phyloP scores from a whole-genome alignment of 257 asterid species.

The Apocynum venetum region DNA sequence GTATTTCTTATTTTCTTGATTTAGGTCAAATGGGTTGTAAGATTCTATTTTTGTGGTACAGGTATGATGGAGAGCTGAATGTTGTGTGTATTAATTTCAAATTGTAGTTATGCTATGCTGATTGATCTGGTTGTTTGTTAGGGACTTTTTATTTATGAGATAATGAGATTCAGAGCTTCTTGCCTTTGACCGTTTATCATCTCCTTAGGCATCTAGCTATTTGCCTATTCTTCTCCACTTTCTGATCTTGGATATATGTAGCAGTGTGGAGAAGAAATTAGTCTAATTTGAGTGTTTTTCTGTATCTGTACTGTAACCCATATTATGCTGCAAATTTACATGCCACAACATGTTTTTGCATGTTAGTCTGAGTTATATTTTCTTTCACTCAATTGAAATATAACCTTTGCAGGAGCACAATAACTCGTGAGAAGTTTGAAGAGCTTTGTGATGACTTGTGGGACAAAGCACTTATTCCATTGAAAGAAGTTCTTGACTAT shows the following conservation, averaged over 20 bases:
- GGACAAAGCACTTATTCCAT: slow-evolving; percentile 82
- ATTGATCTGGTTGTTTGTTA: neutral
- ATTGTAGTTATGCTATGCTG: neutral
- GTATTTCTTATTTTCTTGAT: neutral
- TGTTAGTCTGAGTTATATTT: neutral
- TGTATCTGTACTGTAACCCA: neutral
- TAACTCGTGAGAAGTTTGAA: slow-evolving; percentile 93
- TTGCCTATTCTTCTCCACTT: neutral
- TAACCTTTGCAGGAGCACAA: slow-evolving; percentile 67
- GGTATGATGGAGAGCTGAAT: neutral
- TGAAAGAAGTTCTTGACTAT: slow-evolving; percentile 66
- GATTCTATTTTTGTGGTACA: neutral
- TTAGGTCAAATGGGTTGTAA: neutral
- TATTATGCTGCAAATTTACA: neutral
- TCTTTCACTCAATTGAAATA: slow-evolving; percentile 4
- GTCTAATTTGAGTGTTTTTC: neutral
- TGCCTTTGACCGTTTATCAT: neutral
- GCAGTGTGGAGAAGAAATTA: neutral
- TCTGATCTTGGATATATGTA: neutral
- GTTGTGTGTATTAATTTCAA: too few relatives aligned
- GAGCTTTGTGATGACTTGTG: slow-evolving; percentile 87
- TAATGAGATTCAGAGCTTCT: neutral
- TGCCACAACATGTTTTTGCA: neutral
- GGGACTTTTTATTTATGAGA: neutral
- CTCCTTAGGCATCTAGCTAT: neutral